Conservation (phyloP, 2,329 filamentous ascomycete species). For the Ophiocordyceps polyrhachis-furcata region DNA sequence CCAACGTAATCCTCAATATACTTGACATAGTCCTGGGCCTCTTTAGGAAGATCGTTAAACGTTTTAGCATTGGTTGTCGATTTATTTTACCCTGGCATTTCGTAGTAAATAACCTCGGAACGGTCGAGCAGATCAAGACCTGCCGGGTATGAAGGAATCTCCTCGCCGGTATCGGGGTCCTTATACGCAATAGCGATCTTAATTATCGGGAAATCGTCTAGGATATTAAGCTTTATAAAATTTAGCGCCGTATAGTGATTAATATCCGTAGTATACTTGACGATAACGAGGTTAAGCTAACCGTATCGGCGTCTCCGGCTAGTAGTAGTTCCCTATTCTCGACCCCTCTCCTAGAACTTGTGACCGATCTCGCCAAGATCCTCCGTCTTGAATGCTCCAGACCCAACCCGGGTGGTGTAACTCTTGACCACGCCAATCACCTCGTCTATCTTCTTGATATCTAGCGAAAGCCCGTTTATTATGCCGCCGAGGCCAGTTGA, state of each 20-base stretch:
- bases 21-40: slow-evolving; percentile 44
- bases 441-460: slow-evolving; percentile 35
- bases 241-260: slow-evolving; percentile 3
- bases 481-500: slow-evolving; percentile 10
- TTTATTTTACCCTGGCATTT: slow-evolving; percentile 3
- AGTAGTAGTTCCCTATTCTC: slow-evolving; percentile 5
- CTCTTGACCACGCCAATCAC: slow-evolving; percentile 46
- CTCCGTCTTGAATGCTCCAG: slow-evolving; percentile 5
- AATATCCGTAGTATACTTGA: slow-evolving; percentile 1
- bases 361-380: slow-evolving; percentile 13
- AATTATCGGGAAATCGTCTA: slow-evolving; percentile 34
- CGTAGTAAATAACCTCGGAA: slow-evolving; percentile 3
- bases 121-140: slow-evolving; percentile 2
- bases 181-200: slow-evolving; percentile 14
- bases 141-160: slow-evolving; percentile 1
- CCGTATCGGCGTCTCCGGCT: slow-evolving; percentile 5
- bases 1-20: neutral
- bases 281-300: slow-evolving; percentile 5
- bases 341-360: slow-evolving; percentile 26
- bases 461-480: slow-evolving; percentile 9
- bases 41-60: slow-evolving; percentile 22
- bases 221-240: slow-evolving; percentile 7
- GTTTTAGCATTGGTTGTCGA: slow-evolving; percentile 3
- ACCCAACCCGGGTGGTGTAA: slow-evolving; percentile 6
- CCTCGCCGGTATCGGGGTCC: slow-evolving; percentile 6